Evolutionary conservation across 163 green algal species (phyloP).

Genomic region (Chlorella variabilis): DNA sequence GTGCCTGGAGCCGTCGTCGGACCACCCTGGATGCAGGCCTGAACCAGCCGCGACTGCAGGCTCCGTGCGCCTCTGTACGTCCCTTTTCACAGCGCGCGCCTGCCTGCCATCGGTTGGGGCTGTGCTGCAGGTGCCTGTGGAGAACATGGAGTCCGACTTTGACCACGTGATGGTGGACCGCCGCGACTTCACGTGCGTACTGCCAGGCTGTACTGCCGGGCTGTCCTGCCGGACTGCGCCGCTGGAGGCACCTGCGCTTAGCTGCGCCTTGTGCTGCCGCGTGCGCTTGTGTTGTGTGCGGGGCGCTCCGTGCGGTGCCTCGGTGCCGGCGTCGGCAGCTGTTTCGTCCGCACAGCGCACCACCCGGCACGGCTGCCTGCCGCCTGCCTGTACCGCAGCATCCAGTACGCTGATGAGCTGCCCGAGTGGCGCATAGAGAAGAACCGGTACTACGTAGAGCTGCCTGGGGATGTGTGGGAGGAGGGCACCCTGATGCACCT

Average conservation of each 20-base stretch:
- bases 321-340: no score
- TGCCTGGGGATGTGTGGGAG: conserved; percentile 80
- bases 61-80: no score
- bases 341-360: neutral
- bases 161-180: conserved; percentile 49
- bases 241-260: neutral
- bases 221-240: neutral
- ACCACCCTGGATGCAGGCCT: no score
- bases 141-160: conserved; percentile 59
- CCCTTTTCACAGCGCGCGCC: no score
- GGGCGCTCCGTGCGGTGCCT: no score
- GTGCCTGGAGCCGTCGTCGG: no score
- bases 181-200: conserved; percentile 38
- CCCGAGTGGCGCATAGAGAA: conserved; percentile 80
- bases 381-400: conserved; percentile 25
- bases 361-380: neutral
- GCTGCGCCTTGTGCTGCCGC: neutral
- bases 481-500: conserved; percentile 70
- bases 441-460: conserved; percentile 76
- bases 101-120: no score
- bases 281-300: neutral
- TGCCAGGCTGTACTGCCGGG: no score
- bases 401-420: conserved; percentile 56
- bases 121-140: no score
- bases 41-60: no score